A percentile compares a stretch with the other conserved stretches of the same genome.
phyloP scores from a whole-genome alignment of 2,329 filamentous ascomycete genomes.

The Truncatella angustata region DNA sequence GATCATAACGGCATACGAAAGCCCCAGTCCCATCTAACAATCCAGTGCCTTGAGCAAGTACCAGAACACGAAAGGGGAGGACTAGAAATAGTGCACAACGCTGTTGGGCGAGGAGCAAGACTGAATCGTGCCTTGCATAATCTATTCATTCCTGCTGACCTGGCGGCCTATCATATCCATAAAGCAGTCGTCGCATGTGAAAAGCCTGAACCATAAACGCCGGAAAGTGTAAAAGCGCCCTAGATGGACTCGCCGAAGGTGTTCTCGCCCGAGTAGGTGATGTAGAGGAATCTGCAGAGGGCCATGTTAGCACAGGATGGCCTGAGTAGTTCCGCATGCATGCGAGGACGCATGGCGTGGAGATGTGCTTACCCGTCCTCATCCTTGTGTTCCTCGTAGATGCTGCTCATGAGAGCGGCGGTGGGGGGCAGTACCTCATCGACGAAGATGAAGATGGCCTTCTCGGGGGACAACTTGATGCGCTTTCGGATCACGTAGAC shows the following conservation, averaged over 20 bases:
- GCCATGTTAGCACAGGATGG: conserved; percentile 13
- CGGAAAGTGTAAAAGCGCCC: conserved; percentile 13
- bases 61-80: neutral
- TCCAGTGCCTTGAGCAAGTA: neutral
- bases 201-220: conserved; percentile 13
- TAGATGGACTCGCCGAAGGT: conserved; percentile 71
- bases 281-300: conserved; percentile 85
- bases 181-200: conserved; percentile 2
- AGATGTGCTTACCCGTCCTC: conserved; percentile 58
- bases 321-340: too few relatives aligned
- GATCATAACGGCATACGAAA: neutral
- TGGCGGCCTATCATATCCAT: neutral
- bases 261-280: conserved; percentile 99
- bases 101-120: neutral
- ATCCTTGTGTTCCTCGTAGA: conserved; percentile 98
- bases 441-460: conserved; percentile 99
- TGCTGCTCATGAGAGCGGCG: conserved; percentile 97
- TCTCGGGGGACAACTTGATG: conserved; percentile 99
- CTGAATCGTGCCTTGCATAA: neutral
- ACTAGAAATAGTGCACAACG: neutral
- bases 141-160: neutral
- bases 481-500: conserved; percentile 99
- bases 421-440: conserved; percentile 96
- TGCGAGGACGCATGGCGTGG: neutral
- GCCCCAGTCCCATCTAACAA: neutral